Evolutionary conservation across 106 monocot genomes (phyloP), one percentile per base, ranked within the genome.

Genomic region (Vanilla planifolia): DNA sequence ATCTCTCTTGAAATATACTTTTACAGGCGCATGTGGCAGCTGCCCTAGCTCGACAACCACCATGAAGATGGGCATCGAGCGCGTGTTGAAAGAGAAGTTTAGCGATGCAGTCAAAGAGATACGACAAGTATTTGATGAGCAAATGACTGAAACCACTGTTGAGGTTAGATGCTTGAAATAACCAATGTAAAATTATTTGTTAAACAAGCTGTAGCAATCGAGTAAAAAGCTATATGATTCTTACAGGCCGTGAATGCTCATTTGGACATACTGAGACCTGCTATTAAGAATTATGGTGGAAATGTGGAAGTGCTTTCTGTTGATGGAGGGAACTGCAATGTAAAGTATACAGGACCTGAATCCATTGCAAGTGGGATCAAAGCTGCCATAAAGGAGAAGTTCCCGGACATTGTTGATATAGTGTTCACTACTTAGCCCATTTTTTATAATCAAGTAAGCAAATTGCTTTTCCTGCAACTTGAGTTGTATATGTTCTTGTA

Each of bases 341-440:
- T 80, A 22, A 78, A 45, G 27, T 94, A 94, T 51, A 68, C 68
- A 3, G 94, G 94, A 29, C 89, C 89, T 5, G 85, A 85, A 3
- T 83, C 89, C 41, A 94, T 94, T 14, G 89, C 85, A 0, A 66
- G 59, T 34, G 89, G 93, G 43, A 89, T 94, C 69, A 85, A 83
- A 71, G 94, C 94, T 39, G 94, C 94, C 8, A 94, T 94, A 59
- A 94, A 94, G 73, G 94, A 94, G 73, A 89, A 66, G 61, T 94
- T 94, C 55, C 77, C 85, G 9, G 89, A 86, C 42, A 89, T 94
- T 22, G 45, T 45, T 23, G 86, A 85, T 65, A 78, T 94, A 15
- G 57, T 85, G 5, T 83, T 89, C 63, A 70, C 59, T 30, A 29
- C 27, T 23, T 79, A 68, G 26, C 52, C 58, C 42, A 4, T 4